Conservation (phyloP, 2,329 filamentous ascomycete species). For the Teratosphaeria epicoccoides region DNA sequence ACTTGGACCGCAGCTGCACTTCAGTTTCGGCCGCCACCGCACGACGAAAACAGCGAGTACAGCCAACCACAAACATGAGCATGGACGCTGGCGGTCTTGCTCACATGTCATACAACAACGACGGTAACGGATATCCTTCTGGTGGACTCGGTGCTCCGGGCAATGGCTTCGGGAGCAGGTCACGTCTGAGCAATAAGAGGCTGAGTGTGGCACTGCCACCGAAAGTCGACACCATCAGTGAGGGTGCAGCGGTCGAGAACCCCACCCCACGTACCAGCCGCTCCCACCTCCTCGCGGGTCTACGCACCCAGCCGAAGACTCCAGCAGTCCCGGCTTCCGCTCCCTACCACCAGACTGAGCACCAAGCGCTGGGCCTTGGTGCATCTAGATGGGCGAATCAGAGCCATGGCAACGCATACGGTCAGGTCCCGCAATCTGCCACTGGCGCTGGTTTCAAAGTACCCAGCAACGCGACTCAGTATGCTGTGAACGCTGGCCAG, state of each 20-base stretch:
- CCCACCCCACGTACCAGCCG: slow-evolving; percentile 87
- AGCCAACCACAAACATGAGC: slow-evolving; percentile 29
- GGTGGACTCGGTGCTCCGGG: slow-evolving; percentile 64
- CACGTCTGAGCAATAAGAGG: slow-evolving; percentile 74
- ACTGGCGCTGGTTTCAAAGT: slow-evolving; percentile 39
- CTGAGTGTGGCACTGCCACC: slow-evolving; percentile 64
- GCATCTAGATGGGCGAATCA: slow-evolving; percentile 37
- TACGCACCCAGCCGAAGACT: slow-evolving; percentile 88
- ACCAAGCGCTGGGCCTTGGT: slow-evolving; percentile 36
- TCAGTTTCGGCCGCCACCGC: not conserved
- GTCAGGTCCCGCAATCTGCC: slow-evolving; percentile 49
- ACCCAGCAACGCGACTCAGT: slow-evolving; percentile 29
- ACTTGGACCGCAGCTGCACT: not conserved
- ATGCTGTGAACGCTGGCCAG: slow-evolving; percentile 36
- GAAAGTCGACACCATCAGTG: slow-evolving; percentile 57
- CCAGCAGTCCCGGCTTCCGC: slow-evolving; percentile 56
- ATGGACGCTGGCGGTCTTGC: slow-evolving; percentile 98
- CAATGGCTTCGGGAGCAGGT: slow-evolving; percentile 76
- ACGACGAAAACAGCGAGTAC: not conserved
- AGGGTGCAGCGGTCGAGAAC: slow-evolving; percentile 52
- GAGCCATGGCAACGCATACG: slow-evolving; percentile 29
- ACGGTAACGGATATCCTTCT: slow-evolving; percentile 45
- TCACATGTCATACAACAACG: slow-evolving; percentile 90
- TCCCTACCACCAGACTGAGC: slow-evolving; percentile 47
- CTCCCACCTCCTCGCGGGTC: slow-evolving; percentile 82